Base-by-base conservation (phyloP, 2,329 filamentous ascomycete species). In the Aspergillus ochraceoroseus region DNA sequence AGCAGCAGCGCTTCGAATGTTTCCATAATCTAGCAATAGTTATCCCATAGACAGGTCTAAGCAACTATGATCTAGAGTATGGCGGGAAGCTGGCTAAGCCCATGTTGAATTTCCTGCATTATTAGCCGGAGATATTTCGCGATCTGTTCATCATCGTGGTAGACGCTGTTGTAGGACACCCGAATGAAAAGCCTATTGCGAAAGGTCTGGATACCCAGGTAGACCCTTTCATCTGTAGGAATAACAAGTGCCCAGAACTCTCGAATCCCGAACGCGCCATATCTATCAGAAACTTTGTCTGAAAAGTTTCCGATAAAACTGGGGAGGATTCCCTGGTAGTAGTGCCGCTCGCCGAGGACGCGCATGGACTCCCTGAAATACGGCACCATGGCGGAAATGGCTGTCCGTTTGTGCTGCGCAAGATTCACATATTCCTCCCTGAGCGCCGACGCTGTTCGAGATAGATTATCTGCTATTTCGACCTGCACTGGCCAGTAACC, bases 401-500 rank as follows among this genome's bases (percentile, higher is more conserved):
- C 29, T 7, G 12, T 18, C 2, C 2, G 5, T 18, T 32, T 32
- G 5, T 18, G 12, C 4, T 15, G 5, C n/a, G 29, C 13, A 9
- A 32, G 12, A 5, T 11, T 18, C 5, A 19, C 20, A 17, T 32
- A 32, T 17, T 32, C 30, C 7, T n/a, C 7, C 17, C 20, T 32
- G 2, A 32, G 8, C n/a, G 7, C n/a, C 5, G 11, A 20, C 3
- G 30, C 30, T 11, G 30, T 32, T n/a, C 17, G 3, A 7, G n/a
- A 17, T 7, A 20, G 20, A 9, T 32, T 17, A 20, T 32, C 30
- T 18, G 30, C 17, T 9, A 32, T 32, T 9, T 32, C 2, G 7
- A 32, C 30, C 30, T 32, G 30, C 14, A 32, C 14, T 19, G 30
- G 30, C 30, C 30, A 32, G 30, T 18, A 32, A 17, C 30, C 15